These are phyloP conservation scores for Gynochthodes officinalis DNA, from an alignment of 257 asterid genomes.

Conservation along the genomic window DNA sequence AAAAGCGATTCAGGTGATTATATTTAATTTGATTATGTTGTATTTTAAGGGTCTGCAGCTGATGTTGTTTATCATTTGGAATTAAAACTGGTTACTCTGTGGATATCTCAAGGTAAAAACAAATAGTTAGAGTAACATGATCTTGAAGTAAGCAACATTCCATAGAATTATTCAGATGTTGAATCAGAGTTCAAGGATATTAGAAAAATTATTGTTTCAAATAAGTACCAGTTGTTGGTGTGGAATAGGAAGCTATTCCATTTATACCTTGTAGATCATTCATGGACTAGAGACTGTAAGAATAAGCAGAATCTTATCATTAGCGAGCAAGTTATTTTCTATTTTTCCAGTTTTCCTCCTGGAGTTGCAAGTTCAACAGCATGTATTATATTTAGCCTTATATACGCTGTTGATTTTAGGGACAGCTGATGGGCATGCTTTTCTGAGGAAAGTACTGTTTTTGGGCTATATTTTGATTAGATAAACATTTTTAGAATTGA, in stretches of 20 bases:
- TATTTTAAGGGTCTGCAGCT: neutral
- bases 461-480: neutral
- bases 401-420: neutral
- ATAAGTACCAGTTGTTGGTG: neutral
- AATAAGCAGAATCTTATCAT: neutral
- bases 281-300: neutral
- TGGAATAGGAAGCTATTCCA: neutral
- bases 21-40: slow-evolving; percentile 24
- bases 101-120: neutral
- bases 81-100: neutral
- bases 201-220: neutral
- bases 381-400: neutral
- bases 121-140: neutral
- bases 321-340: neutral
- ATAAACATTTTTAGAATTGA: neutral
- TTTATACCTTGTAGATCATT: neutral
- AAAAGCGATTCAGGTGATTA: slow-evolving; percentile 84
- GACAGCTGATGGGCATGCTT: neutral
- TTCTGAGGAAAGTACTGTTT: neutral
- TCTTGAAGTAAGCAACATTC: neutral
- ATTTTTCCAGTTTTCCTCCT: neutral
- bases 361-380: neutral
- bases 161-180: neutral
- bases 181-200: neutral
- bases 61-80: neutral